Evolutionary conservation across 495 filamentous ascomycete species (phyloP).

Genomic region (Neurospora sp.): DNA sequence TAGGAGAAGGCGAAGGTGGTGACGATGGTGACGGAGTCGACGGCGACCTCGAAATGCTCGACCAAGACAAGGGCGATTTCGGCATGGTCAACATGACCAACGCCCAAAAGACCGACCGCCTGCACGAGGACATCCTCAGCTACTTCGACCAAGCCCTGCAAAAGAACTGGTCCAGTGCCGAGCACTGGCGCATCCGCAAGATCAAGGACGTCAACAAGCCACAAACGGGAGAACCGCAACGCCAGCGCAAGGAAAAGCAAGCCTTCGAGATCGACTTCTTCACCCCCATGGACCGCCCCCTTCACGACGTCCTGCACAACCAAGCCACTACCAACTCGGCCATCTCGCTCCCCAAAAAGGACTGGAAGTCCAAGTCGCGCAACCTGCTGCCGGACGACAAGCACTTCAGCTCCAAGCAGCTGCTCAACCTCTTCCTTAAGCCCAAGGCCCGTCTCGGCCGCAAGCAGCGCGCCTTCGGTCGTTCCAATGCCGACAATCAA

Average conservation of each 20-base stretch:
- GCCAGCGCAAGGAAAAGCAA: slow-evolving; percentile 83
- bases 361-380: slow-evolving; percentile 87
- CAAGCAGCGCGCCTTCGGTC: slow-evolving; percentile 15
- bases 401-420: slow-evolving; percentile 89
- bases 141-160: slow-evolving; percentile 94
- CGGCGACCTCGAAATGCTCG: slow-evolving; percentile 32
- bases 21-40: slow-evolving; percentile 56
- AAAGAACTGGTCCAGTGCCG: slow-evolving; percentile 98
- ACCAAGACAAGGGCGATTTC: slow-evolving; percentile 52
- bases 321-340: slow-evolving; percentile 69
- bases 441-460: slow-evolving; percentile 71
- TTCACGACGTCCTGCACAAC: slow-evolving; percentile 77
- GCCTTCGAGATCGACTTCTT: slow-evolving; percentile 89
- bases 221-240: slow-evolving; percentile 33
- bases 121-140: slow-evolving; percentile 85
- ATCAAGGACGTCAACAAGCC: slow-evolving; percentile 74
- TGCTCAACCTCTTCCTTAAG: slow-evolving; percentile 87
- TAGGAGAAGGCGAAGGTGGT: slow-evolving; percentile 39
- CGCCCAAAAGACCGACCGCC: slow-evolving; percentile 43
- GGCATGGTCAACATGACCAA: slow-evolving; percentile 57
- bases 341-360: slow-evolving; percentile 78
- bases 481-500: slow-evolving; percentile 17
- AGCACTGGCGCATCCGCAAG: slow-evolving; percentile 93
- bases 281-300: slow-evolving; percentile 53
- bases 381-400: slow-evolving; percentile 97